A percentile compares a stretch with the other conserved stretches of the same genome.
Evolutionary conservation across 2,329 filamentous ascomycete genomes (phyloP).

Genomic region (Calonectria leucothoes): DNA sequence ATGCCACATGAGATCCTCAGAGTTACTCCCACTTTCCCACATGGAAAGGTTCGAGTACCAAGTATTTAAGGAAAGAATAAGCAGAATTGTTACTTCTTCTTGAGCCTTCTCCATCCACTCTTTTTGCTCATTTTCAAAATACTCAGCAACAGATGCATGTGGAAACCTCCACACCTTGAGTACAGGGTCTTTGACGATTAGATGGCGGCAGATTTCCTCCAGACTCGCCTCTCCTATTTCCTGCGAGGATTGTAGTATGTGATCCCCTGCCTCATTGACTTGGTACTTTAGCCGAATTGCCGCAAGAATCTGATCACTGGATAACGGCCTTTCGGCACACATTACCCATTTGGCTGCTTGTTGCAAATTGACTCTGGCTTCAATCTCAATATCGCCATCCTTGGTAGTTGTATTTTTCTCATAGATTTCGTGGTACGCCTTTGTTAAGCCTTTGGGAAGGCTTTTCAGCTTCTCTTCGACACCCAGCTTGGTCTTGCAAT

Average conservation of each 20-base stretch:
- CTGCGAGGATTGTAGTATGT: not conserved
- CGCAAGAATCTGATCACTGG: not conserved
- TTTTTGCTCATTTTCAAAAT: not conserved
- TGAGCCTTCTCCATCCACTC: not conserved
- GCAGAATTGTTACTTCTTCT: not conserved
- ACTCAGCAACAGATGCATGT: slow-evolving; percentile 13
- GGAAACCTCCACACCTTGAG: slow-evolving; percentile 4
- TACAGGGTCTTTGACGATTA: not conserved
- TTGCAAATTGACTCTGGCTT: not conserved
- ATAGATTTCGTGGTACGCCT: slow-evolving; percentile 7
- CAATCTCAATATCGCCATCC: not conserved
- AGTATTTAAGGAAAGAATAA: not conserved
- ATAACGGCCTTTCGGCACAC: not conserved
- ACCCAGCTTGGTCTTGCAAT: not conserved
- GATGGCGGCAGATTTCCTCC: not conserved
- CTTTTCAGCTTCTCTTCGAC: not conserved
- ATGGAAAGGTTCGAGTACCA: no score
- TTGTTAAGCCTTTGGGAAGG: not conserved
- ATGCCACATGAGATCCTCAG: not conserved
- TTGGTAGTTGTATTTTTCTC: no score
- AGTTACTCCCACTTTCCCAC: not conserved
- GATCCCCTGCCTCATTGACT: not conserved
- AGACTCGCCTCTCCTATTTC: not conserved
- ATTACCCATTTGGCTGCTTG: slow-evolving; percentile 13
- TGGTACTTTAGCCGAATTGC: not conserved